Conservation (phyloP, 331 rosid genomes). For the Acacia concinna region DNA sequence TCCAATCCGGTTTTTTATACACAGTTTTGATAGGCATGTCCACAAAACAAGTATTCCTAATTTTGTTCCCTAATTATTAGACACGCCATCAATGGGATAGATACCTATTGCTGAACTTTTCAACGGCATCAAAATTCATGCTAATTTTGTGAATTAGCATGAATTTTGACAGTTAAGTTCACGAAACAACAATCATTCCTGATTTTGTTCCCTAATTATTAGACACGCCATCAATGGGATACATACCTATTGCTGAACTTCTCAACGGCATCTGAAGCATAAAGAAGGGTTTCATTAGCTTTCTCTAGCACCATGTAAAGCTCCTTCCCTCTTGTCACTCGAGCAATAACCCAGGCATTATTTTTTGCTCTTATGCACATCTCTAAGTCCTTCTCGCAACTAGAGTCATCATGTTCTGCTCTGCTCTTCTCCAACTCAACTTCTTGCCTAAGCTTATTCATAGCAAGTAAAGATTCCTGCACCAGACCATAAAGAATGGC, state of each 20-base stretch:
- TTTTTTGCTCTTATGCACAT: slow-evolving; percentile 84
- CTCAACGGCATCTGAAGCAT: slow-evolving; percentile 96
- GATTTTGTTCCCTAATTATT: slow-evolving; percentile 1
- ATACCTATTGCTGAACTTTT: slow-evolving; percentile 97
- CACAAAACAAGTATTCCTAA: neutral
- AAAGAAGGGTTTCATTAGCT: slow-evolving; percentile 87
- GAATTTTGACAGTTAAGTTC: neutral
- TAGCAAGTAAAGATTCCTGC: slow-evolving; percentile 87
- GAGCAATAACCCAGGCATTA: slow-evolving; percentile 91
- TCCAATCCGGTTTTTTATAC: too few species aligned
- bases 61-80: neutral
- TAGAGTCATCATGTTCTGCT: slow-evolving; percentile 48
- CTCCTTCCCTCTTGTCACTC: slow-evolving; percentile 84
- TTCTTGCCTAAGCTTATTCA: slow-evolving; percentile 82
- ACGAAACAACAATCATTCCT: neutral
- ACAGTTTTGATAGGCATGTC: neutral
- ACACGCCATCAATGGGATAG: slow-evolving; percentile 33
- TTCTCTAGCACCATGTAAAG: slow-evolving; percentile 94
- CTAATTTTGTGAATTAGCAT: too few species aligned
- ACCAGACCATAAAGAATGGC: slow-evolving; percentile 26
- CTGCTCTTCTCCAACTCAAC: slow-evolving; percentile 84
- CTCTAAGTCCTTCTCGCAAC: slow-evolving; percentile 76
- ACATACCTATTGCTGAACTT: slow-evolving; percentile 97
- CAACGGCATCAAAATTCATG: slow-evolving; percentile 97
- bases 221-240: slow-evolving; percentile 11